Base-by-base conservation (phyloP, 2,329 filamentous ascomycete genomes). In the Berkeleyomyces rouxiae region DNA sequence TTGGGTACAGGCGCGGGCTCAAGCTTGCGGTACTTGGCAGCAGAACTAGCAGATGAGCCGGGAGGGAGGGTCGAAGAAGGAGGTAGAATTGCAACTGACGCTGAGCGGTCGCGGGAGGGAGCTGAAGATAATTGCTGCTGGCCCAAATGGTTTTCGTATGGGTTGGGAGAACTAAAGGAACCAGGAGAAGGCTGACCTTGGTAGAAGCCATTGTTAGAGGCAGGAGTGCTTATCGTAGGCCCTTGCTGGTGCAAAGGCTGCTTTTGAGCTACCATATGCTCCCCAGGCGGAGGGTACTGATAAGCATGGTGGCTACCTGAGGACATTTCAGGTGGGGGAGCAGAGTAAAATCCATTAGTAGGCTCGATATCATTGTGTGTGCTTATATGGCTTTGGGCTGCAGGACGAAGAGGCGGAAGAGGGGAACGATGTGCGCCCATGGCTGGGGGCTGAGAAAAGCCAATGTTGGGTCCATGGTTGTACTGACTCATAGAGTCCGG, bases 1-100 rank as follows among this genome's bases (percentile, higher is more conserved):
- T 79, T 74, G 5, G 79, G 76, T 33, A 80, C 75, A 0, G 80
- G 80, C 0, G 81, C 81, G 7, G 81, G 81, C 65, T 82, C 80
- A 46, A 83, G 77, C 70, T 81, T 82, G 55, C 80, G 76, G 67
- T 81, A 82, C 67, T 81, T 80, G 33, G 70, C 58, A 11, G 55
- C 39, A 13, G 59, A 55, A 23, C 55, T 59, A 11, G 59, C 39
- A 23, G 60, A 33, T 37, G 51, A 39, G 9, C 57, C 47, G 5
- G 49, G 36, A 53, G 23, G 13, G 4, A 51, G 37, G 59, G 37
- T 47, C 23, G 61, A 62, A 53, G 47, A 58, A n/a, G n/a, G 64
- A 3, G 33, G 59, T 11, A 63, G 47, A 59, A 43, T 59, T 4
- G 51, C 58, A 40, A 33, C 42, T 11, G 62, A 64, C 33, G 55